phyloP scores from a whole-genome alignment of 805 yeast species.

The Candida coleopterorum region DNA sequence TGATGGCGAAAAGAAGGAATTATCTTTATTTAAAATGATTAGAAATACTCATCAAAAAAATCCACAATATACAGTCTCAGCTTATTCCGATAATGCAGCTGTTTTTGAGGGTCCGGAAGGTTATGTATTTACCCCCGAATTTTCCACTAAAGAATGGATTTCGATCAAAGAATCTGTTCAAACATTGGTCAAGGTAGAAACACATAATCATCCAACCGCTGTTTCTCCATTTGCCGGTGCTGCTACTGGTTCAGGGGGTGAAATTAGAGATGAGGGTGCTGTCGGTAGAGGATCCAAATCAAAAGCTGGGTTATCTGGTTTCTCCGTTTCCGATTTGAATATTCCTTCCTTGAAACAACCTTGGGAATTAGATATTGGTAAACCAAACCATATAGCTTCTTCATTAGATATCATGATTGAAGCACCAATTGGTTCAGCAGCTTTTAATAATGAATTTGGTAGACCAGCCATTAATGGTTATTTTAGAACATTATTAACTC shows the following conservation, averaged over 20 bases:
- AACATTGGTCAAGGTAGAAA: conserved; percentile 91
- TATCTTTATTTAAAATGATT: conserved; percentile 88
- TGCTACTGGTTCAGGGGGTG: conserved; percentile 99
- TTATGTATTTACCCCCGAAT: conserved; percentile 74
- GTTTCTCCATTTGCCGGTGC: conserved; percentile 99
- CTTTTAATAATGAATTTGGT: conserved; percentile 98
- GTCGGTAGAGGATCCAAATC: conserved; percentile 98
- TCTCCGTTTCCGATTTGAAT: conserved; percentile 81
- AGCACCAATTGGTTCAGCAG: conserved; percentile 97
- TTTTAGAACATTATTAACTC: conserved; percentile 89
- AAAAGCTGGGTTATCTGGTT: conserved; percentile 94
- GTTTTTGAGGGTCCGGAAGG: conserved; percentile 83
- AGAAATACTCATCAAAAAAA: conserved; percentile 82
- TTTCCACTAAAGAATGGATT: conserved; percentile 65
- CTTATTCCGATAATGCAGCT: conserved; percentile 97
- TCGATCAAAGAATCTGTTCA: conserved; percentile 75
- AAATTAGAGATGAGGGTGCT: conserved; percentile 99
- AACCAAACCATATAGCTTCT: conserved; percentile 89
- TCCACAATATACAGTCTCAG: conserved; percentile 82
- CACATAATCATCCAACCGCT: conserved; percentile 99
- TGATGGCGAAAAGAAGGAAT: conserved; percentile 70
- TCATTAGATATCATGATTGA: conserved; percentile 92
- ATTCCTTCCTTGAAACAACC: conserved; percentile 87
- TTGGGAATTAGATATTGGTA: conserved; percentile 91
- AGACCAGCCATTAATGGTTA: conserved; percentile 96